A percentile compares a stretch with the other conserved stretches of the same genome.
phyloP scores from a whole-genome alignment of 345 rosid species.

The Eucalyptus urophylla region DNA sequence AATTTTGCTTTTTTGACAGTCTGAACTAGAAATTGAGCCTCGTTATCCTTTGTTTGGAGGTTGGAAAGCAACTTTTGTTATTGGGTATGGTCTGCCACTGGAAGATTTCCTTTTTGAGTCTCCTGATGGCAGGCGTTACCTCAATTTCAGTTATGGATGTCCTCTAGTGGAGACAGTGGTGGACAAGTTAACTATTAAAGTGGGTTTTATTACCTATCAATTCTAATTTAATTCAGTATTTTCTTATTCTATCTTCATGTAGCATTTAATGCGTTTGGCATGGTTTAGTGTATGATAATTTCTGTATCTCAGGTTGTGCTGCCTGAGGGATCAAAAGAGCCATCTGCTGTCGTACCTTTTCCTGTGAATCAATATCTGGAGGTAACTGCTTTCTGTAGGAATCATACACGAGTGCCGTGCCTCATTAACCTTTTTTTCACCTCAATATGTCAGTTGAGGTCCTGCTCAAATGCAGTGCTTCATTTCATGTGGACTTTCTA shows the following conservation, averaged over 20 bases:
- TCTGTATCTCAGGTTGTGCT: conserved; percentile 69
- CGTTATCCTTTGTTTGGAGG: conserved; percentile 98
- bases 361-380: conserved; percentile 71
- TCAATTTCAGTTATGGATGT: conserved; percentile 94
- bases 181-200: conserved; percentile 83
- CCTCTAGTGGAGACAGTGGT: conserved; percentile 81
- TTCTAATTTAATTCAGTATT: not conserved
- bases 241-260: not conserved
- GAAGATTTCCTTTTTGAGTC: conserved; percentile 89
- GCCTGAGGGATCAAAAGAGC: conserved; percentile 94
- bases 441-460: not conserved
- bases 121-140: conserved; percentile 78
- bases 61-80: conserved; percentile 90
- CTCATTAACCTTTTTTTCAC: not conserved
- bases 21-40: conserved; percentile 94
- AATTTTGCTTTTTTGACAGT: conserved; percentile 25
- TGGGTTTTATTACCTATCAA: conserved; percentile 10
- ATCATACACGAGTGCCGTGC: not conserved
- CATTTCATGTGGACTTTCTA: not conserved
- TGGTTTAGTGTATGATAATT: not conserved
- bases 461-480: not conserved
- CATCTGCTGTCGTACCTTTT: conserved; percentile 73
- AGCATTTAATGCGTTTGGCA: not conserved
- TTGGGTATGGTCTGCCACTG: conserved; percentile 86
- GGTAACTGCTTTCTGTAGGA: conserved; percentile 24